phyloP scores from a whole-genome alignment of 179 eudicot genomes.

The Carnegiea gigantea region DNA sequence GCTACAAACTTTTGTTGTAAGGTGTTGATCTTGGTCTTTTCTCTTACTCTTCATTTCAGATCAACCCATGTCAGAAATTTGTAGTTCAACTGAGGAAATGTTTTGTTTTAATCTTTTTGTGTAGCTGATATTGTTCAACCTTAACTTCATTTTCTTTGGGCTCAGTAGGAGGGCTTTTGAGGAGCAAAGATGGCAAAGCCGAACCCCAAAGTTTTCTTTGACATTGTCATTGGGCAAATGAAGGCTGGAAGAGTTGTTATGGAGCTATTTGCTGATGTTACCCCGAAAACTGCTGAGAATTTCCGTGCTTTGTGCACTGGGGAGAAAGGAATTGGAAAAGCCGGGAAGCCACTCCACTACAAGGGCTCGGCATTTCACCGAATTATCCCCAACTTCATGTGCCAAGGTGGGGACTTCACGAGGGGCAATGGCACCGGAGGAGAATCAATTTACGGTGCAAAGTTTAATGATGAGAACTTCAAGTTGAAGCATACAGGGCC shows the following conservation, averaged over 20 bases:
- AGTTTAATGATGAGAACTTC: constrained; percentile 62
- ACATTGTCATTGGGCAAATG: constrained; percentile 50
- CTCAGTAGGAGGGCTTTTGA: neutral
- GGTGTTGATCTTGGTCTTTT: neutral
- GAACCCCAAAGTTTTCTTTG: constrained; percentile 71
- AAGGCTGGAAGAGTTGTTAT: constrained; percentile 58
- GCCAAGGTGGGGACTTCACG: constrained; percentile 75
- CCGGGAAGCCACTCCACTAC: constrained; percentile 62
- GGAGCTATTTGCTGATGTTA: constrained; percentile 56
- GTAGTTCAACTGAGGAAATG: neutral
- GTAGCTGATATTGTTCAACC: neutral
- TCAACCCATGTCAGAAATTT: neutral
- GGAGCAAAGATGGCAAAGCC: constrained; percentile 50
- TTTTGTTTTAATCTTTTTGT: neutral
- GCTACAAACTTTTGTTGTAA: neutral
- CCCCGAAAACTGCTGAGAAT: constrained; percentile 71
- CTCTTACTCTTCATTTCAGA: neutral
- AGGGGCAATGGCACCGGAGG: constrained; percentile 66
- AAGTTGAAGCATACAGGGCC: constrained; percentile 65
- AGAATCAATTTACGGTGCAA: constrained; percentile 62
- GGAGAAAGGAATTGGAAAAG: constrained; percentile 57
- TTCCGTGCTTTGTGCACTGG: constrained; percentile 73
- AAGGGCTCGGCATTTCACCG: constrained; percentile 63
- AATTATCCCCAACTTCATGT: constrained; percentile 62
- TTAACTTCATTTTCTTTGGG: constrained; percentile 2